These are phyloP conservation scores for Adenanthera pavonina DNA, from an alignment of 306 rosid species.

Conservation along the genomic window DNA sequence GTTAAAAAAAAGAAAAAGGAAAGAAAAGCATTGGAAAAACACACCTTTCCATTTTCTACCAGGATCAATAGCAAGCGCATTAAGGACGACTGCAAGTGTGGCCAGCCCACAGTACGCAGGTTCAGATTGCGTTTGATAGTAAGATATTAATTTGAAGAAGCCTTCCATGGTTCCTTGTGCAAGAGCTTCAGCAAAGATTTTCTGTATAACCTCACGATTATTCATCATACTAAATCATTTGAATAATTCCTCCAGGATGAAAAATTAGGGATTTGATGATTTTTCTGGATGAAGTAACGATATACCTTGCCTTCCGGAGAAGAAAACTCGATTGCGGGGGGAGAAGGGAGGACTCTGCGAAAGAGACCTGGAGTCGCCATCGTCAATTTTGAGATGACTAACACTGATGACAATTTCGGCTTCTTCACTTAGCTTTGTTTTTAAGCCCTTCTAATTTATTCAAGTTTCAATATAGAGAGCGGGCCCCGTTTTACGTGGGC, in stretches of 20 bases:
- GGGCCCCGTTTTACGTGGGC: not conserved
- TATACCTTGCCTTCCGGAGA: slow-evolving; percentile 69
- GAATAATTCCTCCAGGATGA: not conserved
- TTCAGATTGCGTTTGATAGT: slow-evolving; percentile 92
- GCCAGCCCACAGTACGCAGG: slow-evolving; percentile 91
- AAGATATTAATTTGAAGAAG: slow-evolving; percentile 84
- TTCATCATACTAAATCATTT: not conserved
- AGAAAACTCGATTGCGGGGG: slow-evolving; percentile 74
- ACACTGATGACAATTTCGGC: not conserved
- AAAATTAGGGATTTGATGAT: slow-evolving; percentile 11
- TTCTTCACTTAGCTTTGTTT: not conserved
- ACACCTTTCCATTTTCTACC: slow-evolving; percentile 98
- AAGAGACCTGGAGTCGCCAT: slow-evolving; percentile 63
- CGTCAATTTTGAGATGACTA: not conserved
- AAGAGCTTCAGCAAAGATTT: slow-evolving; percentile 69
- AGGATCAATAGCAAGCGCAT: slow-evolving; percentile 94
- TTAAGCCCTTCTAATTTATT: not conserved
- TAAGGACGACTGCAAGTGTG: slow-evolving; percentile 82
- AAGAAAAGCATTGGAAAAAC: not conserved
- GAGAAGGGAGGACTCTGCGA: slow-evolving; percentile 73
- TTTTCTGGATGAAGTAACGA: not conserved
- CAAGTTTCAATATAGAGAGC: not conserved
- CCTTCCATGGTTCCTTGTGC: slow-evolving; percentile 77
- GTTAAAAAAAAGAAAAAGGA: not conserved
- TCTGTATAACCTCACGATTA: slow-evolving; percentile 43